These are phyloP conservation scores for Suillus spraguei DNA, from an alignment of 768 basidiomycete species.

Conservation along the genomic window DNA sequence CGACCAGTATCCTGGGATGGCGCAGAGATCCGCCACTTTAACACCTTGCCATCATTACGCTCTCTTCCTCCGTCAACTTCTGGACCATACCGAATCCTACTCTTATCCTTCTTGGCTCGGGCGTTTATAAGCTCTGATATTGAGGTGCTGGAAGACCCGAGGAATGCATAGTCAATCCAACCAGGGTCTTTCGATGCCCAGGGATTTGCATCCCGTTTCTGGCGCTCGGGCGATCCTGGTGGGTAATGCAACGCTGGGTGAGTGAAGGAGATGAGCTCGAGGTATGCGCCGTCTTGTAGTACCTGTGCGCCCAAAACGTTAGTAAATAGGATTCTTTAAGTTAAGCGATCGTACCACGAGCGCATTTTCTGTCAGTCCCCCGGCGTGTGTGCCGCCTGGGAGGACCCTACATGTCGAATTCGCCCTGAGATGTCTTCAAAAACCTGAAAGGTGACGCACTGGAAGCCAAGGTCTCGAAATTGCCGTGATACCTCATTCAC, in stretches of 20 bases:
- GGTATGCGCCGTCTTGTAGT: constrained; percentile 58
- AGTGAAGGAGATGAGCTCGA: constrained; percentile 72
- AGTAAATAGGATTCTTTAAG: background rate
- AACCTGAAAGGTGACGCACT: constrained; percentile 39
- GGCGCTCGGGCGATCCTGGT: constrained; percentile 46
- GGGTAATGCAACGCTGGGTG: constrained; percentile 57
- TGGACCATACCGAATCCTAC: constrained; percentile 41
- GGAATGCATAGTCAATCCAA: constrained; percentile 71
- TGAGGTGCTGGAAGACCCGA: constrained; percentile 49
- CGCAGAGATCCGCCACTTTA: constrained; percentile 61
- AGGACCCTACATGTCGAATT: constrained; percentile 50
- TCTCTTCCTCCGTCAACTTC: constrained; percentile 58
- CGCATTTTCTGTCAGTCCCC: constrained; percentile 63
- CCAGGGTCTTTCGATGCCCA: constrained; percentile 61
- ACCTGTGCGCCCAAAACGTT: constrained; percentile 37
- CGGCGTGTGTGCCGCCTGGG: constrained; percentile 66
- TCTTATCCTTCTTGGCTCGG: constrained; percentile 43
- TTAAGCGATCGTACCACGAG: constrained; percentile 50
- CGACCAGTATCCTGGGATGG: constrained; percentile 30
- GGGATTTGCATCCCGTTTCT: constrained; percentile 44
- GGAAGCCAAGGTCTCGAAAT: constrained; percentile 67
- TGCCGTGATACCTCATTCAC: constrained; percentile 50
- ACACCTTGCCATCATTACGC: constrained; percentile 52
- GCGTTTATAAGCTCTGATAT: constrained; percentile 59
- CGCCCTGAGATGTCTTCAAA: background rate